Percentiles rank a stretch among this genome's conserved stretches.
phyloP scores from a whole-genome alignment of 345 rosid genomes.

The Eucalyptus pauciflora region DNA sequence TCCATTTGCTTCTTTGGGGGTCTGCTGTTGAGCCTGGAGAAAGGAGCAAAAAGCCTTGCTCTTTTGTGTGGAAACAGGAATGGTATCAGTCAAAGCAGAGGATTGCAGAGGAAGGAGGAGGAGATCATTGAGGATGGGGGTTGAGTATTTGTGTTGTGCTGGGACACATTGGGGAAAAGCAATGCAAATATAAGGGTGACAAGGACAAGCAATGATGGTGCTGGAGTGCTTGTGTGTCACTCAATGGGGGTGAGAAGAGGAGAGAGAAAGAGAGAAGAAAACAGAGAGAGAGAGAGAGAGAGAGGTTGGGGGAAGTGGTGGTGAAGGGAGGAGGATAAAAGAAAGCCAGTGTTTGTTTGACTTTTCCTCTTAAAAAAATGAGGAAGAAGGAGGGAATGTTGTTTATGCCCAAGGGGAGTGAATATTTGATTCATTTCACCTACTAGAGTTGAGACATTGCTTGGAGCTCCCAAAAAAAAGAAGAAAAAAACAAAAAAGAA shows the following conservation, averaged over 20 bases:
- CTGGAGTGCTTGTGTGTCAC: not conserved
- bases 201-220: not conserved
- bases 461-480: not conserved
- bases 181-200: not conserved
- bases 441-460: not conserved
- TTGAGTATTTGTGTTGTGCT: not conserved
- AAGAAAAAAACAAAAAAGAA: fast-evolving
- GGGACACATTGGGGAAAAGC: not conserved
- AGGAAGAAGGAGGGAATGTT: not conserved
- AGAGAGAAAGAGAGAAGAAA: not conserved
- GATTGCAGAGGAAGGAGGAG: not conserved
- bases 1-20: conserved; percentile 4
- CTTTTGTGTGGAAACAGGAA: not conserved
- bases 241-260: not conserved
- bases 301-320: not conserved
- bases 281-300: not conserved
- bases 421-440: not conserved
- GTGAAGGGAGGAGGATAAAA: conserved; percentile 8
- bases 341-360: conserved; percentile 9
- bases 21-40: conserved; percentile 1
- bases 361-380: not conserved
- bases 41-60: not conserved
- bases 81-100: not conserved
- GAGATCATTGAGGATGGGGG: not conserved
- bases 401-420: not conserved